A percentile compares a stretch with the other conserved stretches of the same genome.
phyloP scores from a whole-genome alignment of 306 rosid genomes.

The Prinsepia uniflora region DNA sequence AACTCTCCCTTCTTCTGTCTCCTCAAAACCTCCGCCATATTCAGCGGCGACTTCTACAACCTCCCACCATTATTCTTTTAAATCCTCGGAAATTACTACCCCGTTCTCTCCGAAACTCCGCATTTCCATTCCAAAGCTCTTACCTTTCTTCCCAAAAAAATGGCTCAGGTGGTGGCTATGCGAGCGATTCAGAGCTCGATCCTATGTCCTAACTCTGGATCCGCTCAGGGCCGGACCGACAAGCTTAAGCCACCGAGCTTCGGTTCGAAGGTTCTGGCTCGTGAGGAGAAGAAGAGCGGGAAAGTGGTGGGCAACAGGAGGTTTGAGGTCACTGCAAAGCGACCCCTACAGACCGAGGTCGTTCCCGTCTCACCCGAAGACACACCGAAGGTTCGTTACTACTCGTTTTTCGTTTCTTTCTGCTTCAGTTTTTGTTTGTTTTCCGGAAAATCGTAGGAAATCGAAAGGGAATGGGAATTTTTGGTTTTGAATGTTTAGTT shows the following conservation, averaged over 20 bases:
- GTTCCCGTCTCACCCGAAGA: conserved; percentile 79
- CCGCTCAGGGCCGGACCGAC: conserved; percentile 31
- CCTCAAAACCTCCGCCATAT: conserved; percentile 57
- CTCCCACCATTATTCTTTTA: conserved; percentile 28
- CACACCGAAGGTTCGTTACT: conserved; percentile 49
- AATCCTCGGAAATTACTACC: conserved; percentile 5
- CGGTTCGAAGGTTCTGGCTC: conserved; percentile 29
- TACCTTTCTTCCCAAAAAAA: conserved; percentile 24
- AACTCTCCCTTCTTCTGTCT: conserved; percentile 8
- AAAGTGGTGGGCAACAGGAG: conserved; percentile 13
- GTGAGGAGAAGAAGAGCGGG: conserved; percentile 5
- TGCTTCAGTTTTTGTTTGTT: conserved; percentile 9
- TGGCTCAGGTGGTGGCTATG: conserved; percentile 74
- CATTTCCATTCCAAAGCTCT: conserved; percentile 3
- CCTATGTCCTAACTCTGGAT: conserved; percentile 45
- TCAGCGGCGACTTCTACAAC: conserved; percentile 46
- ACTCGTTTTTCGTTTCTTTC: not conserved
- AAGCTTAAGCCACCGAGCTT: conserved; percentile 47
- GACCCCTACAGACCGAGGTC: conserved; percentile 54
- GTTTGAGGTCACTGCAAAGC: conserved; percentile 43
- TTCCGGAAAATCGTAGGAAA: conserved; percentile 5
- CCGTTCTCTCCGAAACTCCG: conserved; percentile 5
- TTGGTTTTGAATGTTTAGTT: too few relatives aligned
- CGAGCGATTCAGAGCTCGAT: conserved; percentile 60
- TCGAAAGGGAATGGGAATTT: not conserved